phyloP scores from a whole-genome alignment of 2,329 filamentous ascomycete genomes.

The Macroventuria anomochaeta region DNA sequence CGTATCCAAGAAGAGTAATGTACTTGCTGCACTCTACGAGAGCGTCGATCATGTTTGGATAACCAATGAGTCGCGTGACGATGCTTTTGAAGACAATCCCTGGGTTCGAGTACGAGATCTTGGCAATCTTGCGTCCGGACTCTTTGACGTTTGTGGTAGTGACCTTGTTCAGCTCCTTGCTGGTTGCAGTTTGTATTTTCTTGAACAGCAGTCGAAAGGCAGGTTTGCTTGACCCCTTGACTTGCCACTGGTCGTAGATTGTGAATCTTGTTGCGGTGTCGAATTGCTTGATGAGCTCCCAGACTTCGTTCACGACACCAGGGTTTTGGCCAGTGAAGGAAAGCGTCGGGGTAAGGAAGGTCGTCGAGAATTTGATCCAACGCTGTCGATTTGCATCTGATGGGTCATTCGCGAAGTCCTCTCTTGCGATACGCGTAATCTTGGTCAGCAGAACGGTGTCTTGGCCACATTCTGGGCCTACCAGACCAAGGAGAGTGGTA shows the following conservation, averaged over 20 bases:
- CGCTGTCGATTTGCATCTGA: constrained; percentile 74
- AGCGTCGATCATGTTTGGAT: constrained; percentile 92
- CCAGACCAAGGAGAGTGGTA: constrained; percentile 80
- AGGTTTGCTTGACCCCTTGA: constrained; percentile 61
- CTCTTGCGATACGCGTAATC: constrained; percentile 81
- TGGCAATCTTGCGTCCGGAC: constrained; percentile 88
- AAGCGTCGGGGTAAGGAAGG: constrained; percentile 84
- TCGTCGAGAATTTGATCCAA: constrained; percentile 85
- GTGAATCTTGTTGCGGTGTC: constrained; percentile 78
- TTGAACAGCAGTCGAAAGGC: constrained; percentile 82
- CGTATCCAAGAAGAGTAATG: constrained; percentile 90
- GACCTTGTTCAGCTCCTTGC: constrained; percentile 85
- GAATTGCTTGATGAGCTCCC: constrained; percentile 79
- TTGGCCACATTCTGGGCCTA: constrained; percentile 87
- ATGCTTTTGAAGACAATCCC: constrained; percentile 90
- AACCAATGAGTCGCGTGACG: constrained; percentile 88
- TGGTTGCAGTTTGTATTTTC: constrained; percentile 77
- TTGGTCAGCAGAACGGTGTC: constrained; percentile 81
- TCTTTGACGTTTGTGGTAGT: constrained; percentile 84
- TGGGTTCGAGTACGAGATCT: constrained; percentile 89
- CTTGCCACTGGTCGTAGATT: constrained; percentile 86
- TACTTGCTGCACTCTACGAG: constrained; percentile 95
- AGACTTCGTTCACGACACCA: constrained; percentile 83
- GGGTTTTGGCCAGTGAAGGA: constrained; percentile 87
- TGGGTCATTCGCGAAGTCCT: constrained; percentile 72